Evolutionary conservation across 352 stramenopile genomes (phyloP).

Genomic region (Globisporangium alternatum): DNA sequence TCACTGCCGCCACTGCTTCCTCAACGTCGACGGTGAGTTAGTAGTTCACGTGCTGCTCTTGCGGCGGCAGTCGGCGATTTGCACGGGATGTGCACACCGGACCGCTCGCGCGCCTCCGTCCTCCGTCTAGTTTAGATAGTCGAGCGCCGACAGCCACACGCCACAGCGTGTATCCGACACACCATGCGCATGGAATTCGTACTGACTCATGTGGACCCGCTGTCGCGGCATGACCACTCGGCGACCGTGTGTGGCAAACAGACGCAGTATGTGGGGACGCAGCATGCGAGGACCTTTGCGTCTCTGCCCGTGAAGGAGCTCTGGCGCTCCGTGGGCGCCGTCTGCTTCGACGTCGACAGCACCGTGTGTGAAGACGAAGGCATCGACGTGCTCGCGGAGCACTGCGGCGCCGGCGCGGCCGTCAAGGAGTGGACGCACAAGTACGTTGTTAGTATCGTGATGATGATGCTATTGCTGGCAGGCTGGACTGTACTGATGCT

Average conservation of each 20-base stretch:
- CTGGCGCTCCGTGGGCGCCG: constrained; percentile 67
- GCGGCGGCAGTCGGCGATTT: not conserved
- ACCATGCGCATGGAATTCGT: constrained; percentile 16
- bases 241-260: constrained; percentile 1
- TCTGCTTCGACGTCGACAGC: constrained; percentile 96
- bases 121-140: not conserved
- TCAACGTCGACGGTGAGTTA: constrained; percentile 5
- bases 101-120: not conserved
- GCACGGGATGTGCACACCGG: constrained; percentile 1
- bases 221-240: not conserved
- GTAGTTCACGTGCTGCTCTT: constrained; percentile 2
- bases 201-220: constrained; percentile 8
- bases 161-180: not conserved
- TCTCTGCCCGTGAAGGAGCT: constrained; percentile 34
- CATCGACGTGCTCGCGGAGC: constrained; percentile 97
- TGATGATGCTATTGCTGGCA: not conserved
- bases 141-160: not conserved
- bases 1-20: constrained; percentile 7
- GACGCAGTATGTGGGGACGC: not conserved
- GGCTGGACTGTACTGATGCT: not conserved
- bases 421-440: constrained; percentile 94
- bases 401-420: constrained; percentile 91
- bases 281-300: constrained; percentile 4
- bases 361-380: constrained; percentile 98
- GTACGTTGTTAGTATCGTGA: constrained; percentile 27